Evolutionary conservation across 2,329 filamentous ascomycete genomes (phyloP).

Genomic region (Zymoseptoria brevis): DNA sequence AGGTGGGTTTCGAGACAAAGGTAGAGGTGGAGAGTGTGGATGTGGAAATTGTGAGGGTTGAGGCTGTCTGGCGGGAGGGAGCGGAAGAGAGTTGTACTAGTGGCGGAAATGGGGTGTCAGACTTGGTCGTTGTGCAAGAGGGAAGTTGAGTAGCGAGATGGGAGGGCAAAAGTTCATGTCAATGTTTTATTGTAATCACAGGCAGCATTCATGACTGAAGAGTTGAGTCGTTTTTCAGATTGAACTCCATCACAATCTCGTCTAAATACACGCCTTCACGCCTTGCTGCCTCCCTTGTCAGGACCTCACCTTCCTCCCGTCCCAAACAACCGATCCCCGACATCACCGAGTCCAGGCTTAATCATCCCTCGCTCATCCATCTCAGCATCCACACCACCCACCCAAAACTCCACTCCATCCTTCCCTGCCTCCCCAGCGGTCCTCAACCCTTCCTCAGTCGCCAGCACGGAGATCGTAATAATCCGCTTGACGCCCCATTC

Average conservation of each 20-base stretch:
- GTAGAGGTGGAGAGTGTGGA: slow-evolving; percentile 7
- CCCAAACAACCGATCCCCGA: slow-evolving; percentile 82
- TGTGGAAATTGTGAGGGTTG: slow-evolving; percentile 10
- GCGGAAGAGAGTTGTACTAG: slow-evolving; percentile 6
- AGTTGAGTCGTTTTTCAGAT: background rate
- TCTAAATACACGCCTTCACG: background rate
- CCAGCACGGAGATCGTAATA: slow-evolving; percentile 67
- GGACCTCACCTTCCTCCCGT: slow-evolving; percentile 67
- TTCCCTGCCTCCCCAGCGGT: slow-evolving; percentile 71
- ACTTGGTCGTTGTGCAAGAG: background rate
- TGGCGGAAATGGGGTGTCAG: background rate
- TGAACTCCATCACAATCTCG: background rate
- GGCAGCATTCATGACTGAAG: background rate
- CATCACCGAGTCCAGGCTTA: slow-evolving; percentile 79
- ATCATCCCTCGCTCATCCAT: slow-evolving; percentile 81
- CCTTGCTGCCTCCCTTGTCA: background rate
- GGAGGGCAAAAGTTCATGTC: background rate
- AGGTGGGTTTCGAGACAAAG: slow-evolving; percentile 16
- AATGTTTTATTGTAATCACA: background rate
- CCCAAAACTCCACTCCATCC: slow-evolving; percentile 69
- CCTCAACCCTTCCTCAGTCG: slow-evolving; percentile 60
- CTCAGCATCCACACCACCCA: slow-evolving; percentile 68
- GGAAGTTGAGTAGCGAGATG: background rate
- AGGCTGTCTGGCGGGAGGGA: slow-evolving; percentile 6
- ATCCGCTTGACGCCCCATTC: slow-evolving; percentile 89